phyloP scores from a whole-genome alignment of 2,329 filamentous ascomycete species.

The Diaporthe sp. region DNA sequence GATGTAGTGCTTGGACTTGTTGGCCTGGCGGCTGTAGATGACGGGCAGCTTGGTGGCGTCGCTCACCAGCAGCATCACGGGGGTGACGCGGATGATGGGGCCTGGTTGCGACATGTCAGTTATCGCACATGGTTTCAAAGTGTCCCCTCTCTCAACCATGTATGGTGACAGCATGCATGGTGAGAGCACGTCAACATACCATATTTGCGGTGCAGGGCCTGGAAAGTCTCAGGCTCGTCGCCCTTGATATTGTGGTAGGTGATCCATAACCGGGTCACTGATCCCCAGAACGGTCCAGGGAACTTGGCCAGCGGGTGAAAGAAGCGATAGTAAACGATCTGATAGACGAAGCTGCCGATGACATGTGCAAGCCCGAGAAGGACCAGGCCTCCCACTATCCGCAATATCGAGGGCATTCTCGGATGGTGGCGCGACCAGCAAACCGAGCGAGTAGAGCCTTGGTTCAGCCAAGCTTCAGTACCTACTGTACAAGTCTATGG shows the following conservation, averaged over 20 bases:
- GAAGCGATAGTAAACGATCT: slow-evolving; percentile 63
- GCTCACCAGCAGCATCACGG: slow-evolving; percentile 65
- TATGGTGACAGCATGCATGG: no score
- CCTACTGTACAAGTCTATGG: not conserved
- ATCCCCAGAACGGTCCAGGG: slow-evolving; percentile 67
- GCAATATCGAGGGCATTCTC: slow-evolving; percentile 24
- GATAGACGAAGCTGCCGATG: slow-evolving; percentile 53
- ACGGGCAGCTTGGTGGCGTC: slow-evolving; percentile 67
- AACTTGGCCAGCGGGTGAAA: slow-evolving; percentile 66
- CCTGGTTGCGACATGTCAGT: slow-evolving; percentile 50
- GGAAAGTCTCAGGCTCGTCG: slow-evolving; percentile 58
- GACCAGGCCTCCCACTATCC: slow-evolving; percentile 16
- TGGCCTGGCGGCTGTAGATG: slow-evolving; percentile 67
- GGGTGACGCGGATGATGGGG: slow-evolving; percentile 66
- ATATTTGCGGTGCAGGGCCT: slow-evolving; percentile 58
- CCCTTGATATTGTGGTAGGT: slow-evolving; percentile 63
- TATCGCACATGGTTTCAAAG: not conserved
- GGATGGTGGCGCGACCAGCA: not conserved
- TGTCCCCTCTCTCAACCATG: not conserved
- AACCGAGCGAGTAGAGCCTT: not conserved
- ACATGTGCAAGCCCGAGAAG: slow-evolving; percentile 10
- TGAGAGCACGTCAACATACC: slow-evolving; percentile 50
- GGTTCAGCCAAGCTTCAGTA: not conserved
- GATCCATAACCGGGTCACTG: slow-evolving; percentile 65
- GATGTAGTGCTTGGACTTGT: slow-evolving; percentile 72